These are phyloP conservation scores for Camelina neglecta DNA, from an alignment of 345 rosid species.

Conservation along the genomic window DNA sequence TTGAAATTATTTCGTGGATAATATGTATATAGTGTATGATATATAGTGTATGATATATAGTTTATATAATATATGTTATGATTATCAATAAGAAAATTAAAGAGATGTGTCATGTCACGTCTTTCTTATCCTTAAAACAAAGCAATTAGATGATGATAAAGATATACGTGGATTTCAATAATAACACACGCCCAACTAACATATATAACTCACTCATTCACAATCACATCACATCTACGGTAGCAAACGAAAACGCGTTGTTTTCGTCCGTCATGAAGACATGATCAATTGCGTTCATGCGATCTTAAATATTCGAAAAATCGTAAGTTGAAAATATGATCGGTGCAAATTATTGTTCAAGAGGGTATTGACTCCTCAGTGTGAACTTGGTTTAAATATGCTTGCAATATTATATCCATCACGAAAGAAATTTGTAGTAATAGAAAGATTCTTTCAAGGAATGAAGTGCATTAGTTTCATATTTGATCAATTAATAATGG, in stretches of 20 bases:
- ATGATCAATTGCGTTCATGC: slow-evolving; percentile 3
- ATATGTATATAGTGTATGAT: too few relatives aligned
- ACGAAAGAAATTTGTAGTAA: not conserved
- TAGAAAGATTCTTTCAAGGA: not conserved
- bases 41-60: too few relatives aligned
- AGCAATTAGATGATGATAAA: slow-evolving; percentile 35
- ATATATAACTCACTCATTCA: not conserved
- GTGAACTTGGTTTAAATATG: not conserved
- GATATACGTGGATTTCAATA: slow-evolving; percentile 30
- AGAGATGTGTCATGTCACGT: slow-evolving; percentile 6
- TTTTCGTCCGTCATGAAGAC: slow-evolving; percentile 2
- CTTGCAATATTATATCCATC: not conserved
- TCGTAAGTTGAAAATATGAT: slow-evolving; percentile 13
- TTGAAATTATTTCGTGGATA: slow-evolving; percentile 1
- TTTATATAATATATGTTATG: not conserved
- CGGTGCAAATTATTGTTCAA: not conserved
- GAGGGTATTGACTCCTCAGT: slow-evolving; percentile 3
- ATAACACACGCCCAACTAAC: slow-evolving; percentile 30
- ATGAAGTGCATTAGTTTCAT: slow-evolving; percentile 20
- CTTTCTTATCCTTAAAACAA: slow-evolving; percentile 39
- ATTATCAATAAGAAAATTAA: slow-evolving; percentile 30
- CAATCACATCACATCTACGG: slow-evolving; percentile 27
- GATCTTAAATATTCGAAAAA: not conserved
- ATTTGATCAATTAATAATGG: slow-evolving; percentile 7
- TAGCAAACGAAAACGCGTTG: slow-evolving; percentile 20